Conservation (phyloP, 1,139 yeast genomes). For the Pichiaceae sp. region DNA sequence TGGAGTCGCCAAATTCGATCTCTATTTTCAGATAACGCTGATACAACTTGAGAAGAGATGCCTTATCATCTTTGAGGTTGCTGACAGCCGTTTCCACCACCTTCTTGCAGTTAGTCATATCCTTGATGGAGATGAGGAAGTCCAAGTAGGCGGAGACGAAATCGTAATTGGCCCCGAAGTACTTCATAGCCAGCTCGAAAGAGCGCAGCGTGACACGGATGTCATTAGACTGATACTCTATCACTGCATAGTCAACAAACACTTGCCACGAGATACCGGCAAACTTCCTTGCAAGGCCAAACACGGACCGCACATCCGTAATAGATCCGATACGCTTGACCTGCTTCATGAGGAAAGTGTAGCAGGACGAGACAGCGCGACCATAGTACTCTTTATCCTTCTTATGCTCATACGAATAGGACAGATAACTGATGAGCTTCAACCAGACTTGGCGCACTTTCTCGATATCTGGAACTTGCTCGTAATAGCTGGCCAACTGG, state of each 20-base stretch:
- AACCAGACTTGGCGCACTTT: conserved; percentile 48
- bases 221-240: conserved; percentile 64
- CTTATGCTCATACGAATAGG: conserved; percentile 25
- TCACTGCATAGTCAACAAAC: conserved; percentile 71
- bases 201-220: conserved; percentile 67
- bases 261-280: conserved; percentile 60
- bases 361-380: conserved; percentile 40
- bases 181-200: conserved; percentile 71
- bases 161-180: conserved; percentile 42
- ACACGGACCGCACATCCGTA: conserved; percentile 63
- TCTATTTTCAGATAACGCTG: conserved; percentile 37
- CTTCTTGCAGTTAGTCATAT: conserved; percentile 75
- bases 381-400: conserved; percentile 5
- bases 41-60: conserved; percentile 38
- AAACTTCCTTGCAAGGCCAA: conserved; percentile 49
- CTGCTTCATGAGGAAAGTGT: conserved; percentile 51
- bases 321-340: conserved; percentile 57
- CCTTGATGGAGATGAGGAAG: conserved; percentile 64
- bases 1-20: conserved; percentile 55
- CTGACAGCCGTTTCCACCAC: conserved; percentile 62
- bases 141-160: conserved; percentile 66
- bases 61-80: conserved; percentile 27
- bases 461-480: conserved; percentile 43
- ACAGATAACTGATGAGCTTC: conserved; percentile 36
- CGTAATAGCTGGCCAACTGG: conserved; percentile 64